Percentiles rank a stretch among this genome's conserved stretches.
Evolutionary conservation across 2,329 filamentous ascomycete species (phyloP).

Genomic region (Cytospora piceae): DNA sequence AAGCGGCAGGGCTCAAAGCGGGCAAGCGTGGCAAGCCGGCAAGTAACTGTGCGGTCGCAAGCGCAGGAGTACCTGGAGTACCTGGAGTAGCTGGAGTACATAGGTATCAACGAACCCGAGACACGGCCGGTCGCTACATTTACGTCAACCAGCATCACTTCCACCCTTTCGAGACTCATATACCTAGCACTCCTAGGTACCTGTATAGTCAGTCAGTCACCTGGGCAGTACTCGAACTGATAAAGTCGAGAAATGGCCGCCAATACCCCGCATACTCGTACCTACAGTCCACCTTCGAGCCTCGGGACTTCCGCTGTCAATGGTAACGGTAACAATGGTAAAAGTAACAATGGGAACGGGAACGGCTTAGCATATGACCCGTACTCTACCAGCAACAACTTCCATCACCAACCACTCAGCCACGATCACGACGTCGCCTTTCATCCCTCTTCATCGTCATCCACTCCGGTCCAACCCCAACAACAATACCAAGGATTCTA

Average conservation of each 20-base stretch:
- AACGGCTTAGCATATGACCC: constrained; percentile 21
- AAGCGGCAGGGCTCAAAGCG: neutral
- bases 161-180: constrained; percentile 10
- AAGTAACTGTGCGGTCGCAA: neutral
- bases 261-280: constrained; percentile 19
- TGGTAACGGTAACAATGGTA: neutral
- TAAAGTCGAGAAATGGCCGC: constrained; percentile 20
- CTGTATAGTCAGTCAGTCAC: too few species aligned
- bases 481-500: constrained; percentile 14
- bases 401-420: constrained; percentile 17
- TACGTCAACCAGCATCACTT: constrained; percentile 24
- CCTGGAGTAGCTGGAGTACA: too few species aligned
- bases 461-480: constrained; percentile 13
- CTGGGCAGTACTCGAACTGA: neutral
- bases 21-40: too few species aligned
- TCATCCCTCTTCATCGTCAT: constrained; percentile 27
- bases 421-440: constrained; percentile 6
- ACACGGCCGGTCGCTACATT: neutral
- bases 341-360: constrained; percentile 8
- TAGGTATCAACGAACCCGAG: constrained; percentile 2
- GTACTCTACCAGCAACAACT: constrained; percentile 7
- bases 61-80: too few species aligned
- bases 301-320: constrained; percentile 17
- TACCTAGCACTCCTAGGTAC: neutral
- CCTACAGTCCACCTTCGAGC: constrained; percentile 13